Percentiles rank a stretch among this genome's conserved stretches.
Evolutionary conservation across 345 rosid genomes (phyloP).

Genomic region (Cardamine occulta): DNA sequence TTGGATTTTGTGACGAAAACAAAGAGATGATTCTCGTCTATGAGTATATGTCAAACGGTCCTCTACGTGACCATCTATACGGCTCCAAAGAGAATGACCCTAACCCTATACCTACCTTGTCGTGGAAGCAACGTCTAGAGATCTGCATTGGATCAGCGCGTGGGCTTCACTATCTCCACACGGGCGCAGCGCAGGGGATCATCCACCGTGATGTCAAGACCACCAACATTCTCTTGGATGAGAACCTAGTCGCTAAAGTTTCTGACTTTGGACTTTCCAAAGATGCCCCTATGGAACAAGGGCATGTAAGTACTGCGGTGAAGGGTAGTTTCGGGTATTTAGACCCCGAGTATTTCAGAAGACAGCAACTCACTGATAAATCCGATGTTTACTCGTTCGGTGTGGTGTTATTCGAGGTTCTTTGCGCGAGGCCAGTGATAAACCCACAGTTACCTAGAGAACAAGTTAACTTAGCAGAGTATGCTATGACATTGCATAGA

Average conservation of each 20-base stretch:
- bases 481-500: constrained; percentile 74
- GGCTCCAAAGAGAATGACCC: constrained; percentile 51
- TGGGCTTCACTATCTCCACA: constrained; percentile 84
- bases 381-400: constrained; percentile 92
- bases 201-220: constrained; percentile 91
- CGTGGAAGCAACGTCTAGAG: constrained; percentile 86
- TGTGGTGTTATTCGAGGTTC: constrained; percentile 77
- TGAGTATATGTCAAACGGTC: constrained; percentile 86
- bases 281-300: constrained; percentile 69
- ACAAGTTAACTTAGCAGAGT: constrained; percentile 78
- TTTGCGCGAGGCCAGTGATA: constrained; percentile 77
- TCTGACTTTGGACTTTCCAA: constrained; percentile 84
- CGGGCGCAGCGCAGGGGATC: constrained; percentile 73
- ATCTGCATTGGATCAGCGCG: constrained; percentile 85
- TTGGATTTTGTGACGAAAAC: constrained; percentile 78
- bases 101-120: constrained; percentile 51
- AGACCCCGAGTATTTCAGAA: constrained; percentile 82
- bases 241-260: constrained; percentile 74
- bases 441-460: constrained; percentile 67
- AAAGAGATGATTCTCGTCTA: constrained; percentile 91
- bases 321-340: constrained; percentile 92
- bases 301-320: constrained; percentile 83
- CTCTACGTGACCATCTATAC: constrained; percentile 79
- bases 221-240: constrained; percentile 83
- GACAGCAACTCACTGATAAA: constrained; percentile 84